These are phyloP conservation scores for Cladophialophora bantiana DNA, from an alignment of 2,329 filamentous ascomycete species.

Conservation along the genomic window DNA sequence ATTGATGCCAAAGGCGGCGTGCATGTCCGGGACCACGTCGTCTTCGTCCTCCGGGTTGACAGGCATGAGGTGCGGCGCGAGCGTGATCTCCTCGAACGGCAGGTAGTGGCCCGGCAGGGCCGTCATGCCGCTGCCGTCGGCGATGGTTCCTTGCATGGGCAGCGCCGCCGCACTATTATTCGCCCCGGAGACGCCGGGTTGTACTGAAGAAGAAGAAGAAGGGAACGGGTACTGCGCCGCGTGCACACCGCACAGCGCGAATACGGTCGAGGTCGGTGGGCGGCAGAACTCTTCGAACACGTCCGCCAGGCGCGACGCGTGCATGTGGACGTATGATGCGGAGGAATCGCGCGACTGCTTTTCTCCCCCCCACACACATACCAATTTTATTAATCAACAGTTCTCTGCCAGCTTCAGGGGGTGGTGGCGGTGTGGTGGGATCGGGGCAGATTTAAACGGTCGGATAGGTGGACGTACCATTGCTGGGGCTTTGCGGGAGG, in stretches of 20 bases:
- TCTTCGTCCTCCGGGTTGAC: conserved; percentile 72
- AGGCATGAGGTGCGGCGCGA: conserved; percentile 66
- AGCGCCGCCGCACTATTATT: background rate
- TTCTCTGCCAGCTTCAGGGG: no score
- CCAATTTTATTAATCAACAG: no score
- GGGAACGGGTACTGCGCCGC: conserved; percentile 8
- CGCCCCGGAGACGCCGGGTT: no score
- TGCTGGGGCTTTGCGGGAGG: no score
- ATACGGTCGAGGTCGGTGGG: conserved; percentile 47
- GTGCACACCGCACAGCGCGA: conserved; percentile 1
- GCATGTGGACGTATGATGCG: conserved; percentile 57
- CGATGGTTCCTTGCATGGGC: conserved; percentile 23
- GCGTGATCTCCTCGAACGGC: conserved; percentile 67
- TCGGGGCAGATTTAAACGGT: no score
- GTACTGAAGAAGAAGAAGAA: no score
- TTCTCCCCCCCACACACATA: no score
- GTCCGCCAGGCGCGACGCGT: conserved; percentile 56
- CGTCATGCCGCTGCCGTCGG: conserved; percentile 35
- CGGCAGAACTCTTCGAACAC: conserved; percentile 60
- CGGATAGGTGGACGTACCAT: no score
- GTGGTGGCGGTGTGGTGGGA: no score
- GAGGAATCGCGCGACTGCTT: conserved; percentile 58
- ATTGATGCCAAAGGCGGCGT: conserved; percentile 71
- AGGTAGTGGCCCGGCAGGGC: conserved; percentile 50
- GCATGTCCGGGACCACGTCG: conserved; percentile 71